Evolutionary conservation across 129 eudicot genomes (phyloP).

Genomic region (Gnaphalium uliginosum): DNA sequence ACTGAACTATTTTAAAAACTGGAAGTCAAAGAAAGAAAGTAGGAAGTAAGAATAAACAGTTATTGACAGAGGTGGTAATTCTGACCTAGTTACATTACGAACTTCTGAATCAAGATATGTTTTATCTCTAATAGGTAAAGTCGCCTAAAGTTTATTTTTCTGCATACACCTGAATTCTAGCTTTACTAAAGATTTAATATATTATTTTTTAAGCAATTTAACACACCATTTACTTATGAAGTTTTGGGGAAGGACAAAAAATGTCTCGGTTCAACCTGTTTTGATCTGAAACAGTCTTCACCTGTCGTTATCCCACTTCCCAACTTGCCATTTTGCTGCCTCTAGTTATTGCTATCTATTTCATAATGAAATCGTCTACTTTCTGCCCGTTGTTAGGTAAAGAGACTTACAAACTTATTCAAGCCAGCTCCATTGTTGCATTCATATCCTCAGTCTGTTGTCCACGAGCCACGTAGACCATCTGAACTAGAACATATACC

Average conservation of each 20-base stretch:
- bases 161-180: too few relatives aligned
- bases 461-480: slow-evolving; percentile 13
- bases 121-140: too few relatives aligned
- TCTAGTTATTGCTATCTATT: background rate
- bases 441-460: slow-evolving; percentile 30
- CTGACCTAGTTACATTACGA: background rate
- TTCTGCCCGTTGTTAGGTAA: slow-evolving; percentile 37
- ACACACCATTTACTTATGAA: too few relatives aligned
- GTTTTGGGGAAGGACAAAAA: background rate
- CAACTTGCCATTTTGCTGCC: background rate
- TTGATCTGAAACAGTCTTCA: background rate
- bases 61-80: background rate
- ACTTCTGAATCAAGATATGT: too few relatives aligned
- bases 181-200: too few relatives aligned
- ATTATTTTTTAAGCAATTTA: too few relatives aligned
- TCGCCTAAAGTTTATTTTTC: too few relatives aligned
- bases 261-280: background rate
- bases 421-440: slow-evolving; percentile 39
- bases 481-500: slow-evolving; percentile 13
- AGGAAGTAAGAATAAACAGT: background rate
- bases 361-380: background rate
- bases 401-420: slow-evolving; percentile 46
- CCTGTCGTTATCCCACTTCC: background rate
- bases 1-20: background rate
- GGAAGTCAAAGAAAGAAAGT: background rate